Conservation (phyloP, 306 rosid species). For the Fragaria iinumae region DNA sequence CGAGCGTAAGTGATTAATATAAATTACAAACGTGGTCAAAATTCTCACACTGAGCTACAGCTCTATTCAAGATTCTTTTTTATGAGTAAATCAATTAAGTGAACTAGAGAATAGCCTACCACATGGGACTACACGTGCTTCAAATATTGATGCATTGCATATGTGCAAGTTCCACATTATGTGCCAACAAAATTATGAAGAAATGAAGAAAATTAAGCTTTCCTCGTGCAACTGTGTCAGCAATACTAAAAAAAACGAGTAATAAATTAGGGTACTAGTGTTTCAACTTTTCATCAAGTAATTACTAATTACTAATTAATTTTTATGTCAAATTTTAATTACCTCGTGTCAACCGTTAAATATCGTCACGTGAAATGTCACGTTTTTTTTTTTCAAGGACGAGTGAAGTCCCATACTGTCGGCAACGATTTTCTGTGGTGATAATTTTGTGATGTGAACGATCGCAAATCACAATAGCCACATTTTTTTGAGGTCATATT, state of each 20-base stretch:
- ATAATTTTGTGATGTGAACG: too few relatives aligned
- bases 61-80: not conserved
- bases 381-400: too few relatives aligned
- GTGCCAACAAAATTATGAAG: not conserved
- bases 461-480: not conserved
- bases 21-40: not conserved
- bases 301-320: too few relatives aligned
- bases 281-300: not conserved
- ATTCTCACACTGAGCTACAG: not conserved
- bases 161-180: not conserved
- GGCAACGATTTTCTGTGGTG: not conserved
- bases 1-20: not conserved
- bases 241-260: not conserved
- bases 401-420: not conserved
- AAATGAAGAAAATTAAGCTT: not conserved
- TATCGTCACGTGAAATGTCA: too few relatives aligned
- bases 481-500: not conserved
- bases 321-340: too few relatives aligned
- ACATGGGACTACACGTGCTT: not conserved
- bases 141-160: not conserved
- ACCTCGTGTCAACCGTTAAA: too few relatives aligned
- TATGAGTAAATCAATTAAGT: not conserved
- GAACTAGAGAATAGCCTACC: not conserved
- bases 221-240: not conserved
- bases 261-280: too few relatives aligned